Evolutionary conservation across 1,284 basidiomycete species (phyloP).

Genomic region (Trichosporon coremiiforme): DNA sequence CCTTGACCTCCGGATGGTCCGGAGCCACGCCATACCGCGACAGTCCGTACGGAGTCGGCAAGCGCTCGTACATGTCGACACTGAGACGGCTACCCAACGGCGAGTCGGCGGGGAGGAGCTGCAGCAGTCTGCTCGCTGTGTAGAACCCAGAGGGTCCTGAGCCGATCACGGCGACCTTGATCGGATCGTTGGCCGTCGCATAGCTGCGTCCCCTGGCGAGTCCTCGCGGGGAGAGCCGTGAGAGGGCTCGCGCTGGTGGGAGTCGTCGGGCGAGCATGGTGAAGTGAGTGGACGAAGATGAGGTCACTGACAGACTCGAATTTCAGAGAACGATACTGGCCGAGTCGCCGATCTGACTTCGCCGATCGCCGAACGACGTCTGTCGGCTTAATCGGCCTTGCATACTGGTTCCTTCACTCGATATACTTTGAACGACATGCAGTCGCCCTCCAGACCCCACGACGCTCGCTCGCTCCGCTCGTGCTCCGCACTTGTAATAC

Average conservation of each 20-base stretch:
- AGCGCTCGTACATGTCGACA: constrained; percentile 87
- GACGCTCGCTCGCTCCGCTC: not conserved
- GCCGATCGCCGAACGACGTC: not conserved
- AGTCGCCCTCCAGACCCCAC: not conserved
- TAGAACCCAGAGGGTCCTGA: constrained; percentile 95
- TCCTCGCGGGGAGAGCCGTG: no score
- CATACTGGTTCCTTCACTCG: not conserved
- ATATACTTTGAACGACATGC: not conserved
- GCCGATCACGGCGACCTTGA: constrained; percentile 55
- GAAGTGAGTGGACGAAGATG: not conserved
- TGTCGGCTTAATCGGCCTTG: constrained; percentile 11
- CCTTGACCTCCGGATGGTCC: constrained; percentile 98
- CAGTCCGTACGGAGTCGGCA: constrained; percentile 93
- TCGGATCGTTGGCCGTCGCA: constrained; percentile 28
- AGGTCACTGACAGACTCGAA: constrained; percentile 4
- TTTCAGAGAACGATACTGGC: not conserved
- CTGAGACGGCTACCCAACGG: constrained; percentile 59
- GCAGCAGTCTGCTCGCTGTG: constrained; percentile 78
- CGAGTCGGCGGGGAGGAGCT: constrained; percentile 61
- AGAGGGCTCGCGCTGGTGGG: not conserved
- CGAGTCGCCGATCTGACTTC: constrained; percentile 9
- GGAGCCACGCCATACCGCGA: constrained; percentile 97
- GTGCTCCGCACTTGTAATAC: not conserved
- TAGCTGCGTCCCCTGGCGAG: not conserved
- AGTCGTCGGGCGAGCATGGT: not conserved